A percentile compares a stretch with the other conserved stretches of the same genome.
Evolutionary conservation across 2,329 filamentous ascomycete genomes (phyloP).

Genomic region (Arachnomyces sp.): DNA sequence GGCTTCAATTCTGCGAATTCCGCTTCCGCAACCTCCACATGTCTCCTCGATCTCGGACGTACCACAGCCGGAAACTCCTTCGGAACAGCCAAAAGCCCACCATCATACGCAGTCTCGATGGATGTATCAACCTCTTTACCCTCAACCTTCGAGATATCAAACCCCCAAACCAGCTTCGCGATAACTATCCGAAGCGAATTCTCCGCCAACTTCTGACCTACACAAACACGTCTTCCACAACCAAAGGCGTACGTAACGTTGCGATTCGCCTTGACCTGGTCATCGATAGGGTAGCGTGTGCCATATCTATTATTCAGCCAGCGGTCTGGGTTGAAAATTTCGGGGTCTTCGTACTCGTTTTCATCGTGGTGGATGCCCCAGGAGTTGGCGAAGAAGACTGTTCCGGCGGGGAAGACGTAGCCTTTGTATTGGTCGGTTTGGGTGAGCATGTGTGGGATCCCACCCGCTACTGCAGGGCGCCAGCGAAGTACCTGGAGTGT

Average conservation of each 20-base stretch:
- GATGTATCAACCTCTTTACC: constrained; percentile 1
- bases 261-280: background rate
- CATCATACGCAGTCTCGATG: background rate
- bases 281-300: constrained; percentile 1
- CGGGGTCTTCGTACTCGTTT: constrained; percentile 11
- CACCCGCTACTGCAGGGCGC: constrained; percentile 10
- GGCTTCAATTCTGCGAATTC: constrained; percentile 4
- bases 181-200: constrained; percentile 10
- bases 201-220: constrained; percentile 8
- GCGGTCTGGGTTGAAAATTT: constrained; percentile 17
- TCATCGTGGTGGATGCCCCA: constrained; percentile 18
- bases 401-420: constrained; percentile 16
- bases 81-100: constrained; percentile 2
- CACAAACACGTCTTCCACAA: constrained; percentile 7
- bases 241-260: constrained; percentile 4
- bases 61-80: constrained; percentile 6
- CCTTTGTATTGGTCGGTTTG: constrained; percentile 17
- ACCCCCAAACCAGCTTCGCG: constrained; percentile 11
- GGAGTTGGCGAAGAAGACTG: constrained; percentile 12
- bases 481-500: constrained; percentile 14
- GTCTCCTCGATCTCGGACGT: constrained; percentile 4
- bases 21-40: constrained; percentile 5
- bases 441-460: constrained; percentile 16
- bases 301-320: constrained; percentile 14
- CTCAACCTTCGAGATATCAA: constrained; percentile 3